A percentile compares a stretch with the other conserved stretches of the same genome.
Evolutionary conservation across 2,329 filamentous ascomycete genomes (phyloP).

Genomic region (Pyrenophora graminea): DNA sequence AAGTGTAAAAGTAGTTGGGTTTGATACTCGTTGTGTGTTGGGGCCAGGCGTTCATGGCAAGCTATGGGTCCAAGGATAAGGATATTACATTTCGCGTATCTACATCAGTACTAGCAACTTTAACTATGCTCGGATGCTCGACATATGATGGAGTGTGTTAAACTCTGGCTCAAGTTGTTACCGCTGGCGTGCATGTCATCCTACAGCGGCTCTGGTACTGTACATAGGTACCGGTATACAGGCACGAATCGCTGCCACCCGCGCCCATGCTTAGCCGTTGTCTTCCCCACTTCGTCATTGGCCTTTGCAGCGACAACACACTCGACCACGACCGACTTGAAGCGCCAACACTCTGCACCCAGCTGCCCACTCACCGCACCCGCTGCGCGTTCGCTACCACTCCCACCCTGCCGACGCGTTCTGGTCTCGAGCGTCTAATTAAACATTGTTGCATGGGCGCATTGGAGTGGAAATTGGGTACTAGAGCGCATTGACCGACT

Average conservation of each 20-base stretch:
- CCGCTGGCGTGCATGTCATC: conserved; percentile 7
- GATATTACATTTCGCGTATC: background rate
- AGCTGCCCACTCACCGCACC: conserved; percentile 27
- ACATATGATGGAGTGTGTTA: background rate
- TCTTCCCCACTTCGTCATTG: conserved; percentile 38
- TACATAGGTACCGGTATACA: background rate
- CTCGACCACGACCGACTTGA: conserved; percentile 24
- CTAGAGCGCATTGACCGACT: conserved; percentile 40
- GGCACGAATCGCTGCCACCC: conserved; percentile 12
- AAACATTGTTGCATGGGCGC: conserved; percentile 23
- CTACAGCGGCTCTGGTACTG: too few species aligned
- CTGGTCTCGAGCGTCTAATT: conserved; percentile 21
- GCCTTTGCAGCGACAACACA: conserved; percentile 31
- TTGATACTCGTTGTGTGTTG: background rate
- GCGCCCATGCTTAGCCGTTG: conserved; percentile 24
- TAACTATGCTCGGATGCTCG: background rate
- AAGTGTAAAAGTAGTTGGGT: conserved; percentile 6
- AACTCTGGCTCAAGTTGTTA: background rate
- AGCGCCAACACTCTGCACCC: conserved; percentile 31
- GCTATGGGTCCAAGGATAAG: background rate
- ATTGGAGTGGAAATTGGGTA: conserved; percentile 26
- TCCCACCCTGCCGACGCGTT: conserved; percentile 23
- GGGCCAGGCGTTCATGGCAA: conserved; percentile 14
- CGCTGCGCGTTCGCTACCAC: conserved; percentile 21
- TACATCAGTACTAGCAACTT: background rate